Evolutionary conservation across 805 yeast species (phyloP), one percentile per base, ranked within the genome.

Genomic region (Yarrowia deformans): DNA sequence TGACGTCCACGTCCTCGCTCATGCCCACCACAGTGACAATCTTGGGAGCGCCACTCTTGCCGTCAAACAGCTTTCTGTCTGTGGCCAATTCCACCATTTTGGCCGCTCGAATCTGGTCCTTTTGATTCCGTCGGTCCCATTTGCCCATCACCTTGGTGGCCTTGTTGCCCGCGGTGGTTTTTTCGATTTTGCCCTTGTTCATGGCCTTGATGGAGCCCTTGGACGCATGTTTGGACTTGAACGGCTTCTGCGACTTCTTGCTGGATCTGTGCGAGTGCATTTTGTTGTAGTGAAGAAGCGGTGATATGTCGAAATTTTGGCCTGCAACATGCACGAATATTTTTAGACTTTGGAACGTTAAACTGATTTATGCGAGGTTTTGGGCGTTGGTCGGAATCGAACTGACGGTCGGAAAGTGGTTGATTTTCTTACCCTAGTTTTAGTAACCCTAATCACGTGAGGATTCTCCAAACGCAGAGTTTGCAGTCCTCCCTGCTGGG

Each of bases 191-290:
- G 71, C 98, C 98, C 71, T 81, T 93, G 74, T 82, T 82, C 70
- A 86, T 82, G 72, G 91, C 90, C 77, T 93, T 96, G 75, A 94
- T 79, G 43, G 93, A 86, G 70, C 97, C 90, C 77, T 95, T 95
- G 14, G 97, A 86, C 23, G 97, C 86, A 82, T 95, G 99, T 77
- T 88, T 90, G 2, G 97, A 86, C 77, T 95, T 96, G 84, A 92
- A 96, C 10, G 93, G 85, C 81, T 95, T 95, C 75, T 94, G 97
- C 60, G 88, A 88, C 76, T 88, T 88, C 79, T 92, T 94, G 3
- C 97, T 87, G 13, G 94, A 84, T 77, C 98, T 85, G 77, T 95
- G 98, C 8, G 92, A 86, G 18, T 63, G 56, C 68, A 63, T 63
- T 54, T 54, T 37, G 42, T 3, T 13, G 6, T 32, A 32, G 35